Conservation (phyloP, 2,329 filamentous ascomycete genomes). For the Fusarium longipes region DNA sequence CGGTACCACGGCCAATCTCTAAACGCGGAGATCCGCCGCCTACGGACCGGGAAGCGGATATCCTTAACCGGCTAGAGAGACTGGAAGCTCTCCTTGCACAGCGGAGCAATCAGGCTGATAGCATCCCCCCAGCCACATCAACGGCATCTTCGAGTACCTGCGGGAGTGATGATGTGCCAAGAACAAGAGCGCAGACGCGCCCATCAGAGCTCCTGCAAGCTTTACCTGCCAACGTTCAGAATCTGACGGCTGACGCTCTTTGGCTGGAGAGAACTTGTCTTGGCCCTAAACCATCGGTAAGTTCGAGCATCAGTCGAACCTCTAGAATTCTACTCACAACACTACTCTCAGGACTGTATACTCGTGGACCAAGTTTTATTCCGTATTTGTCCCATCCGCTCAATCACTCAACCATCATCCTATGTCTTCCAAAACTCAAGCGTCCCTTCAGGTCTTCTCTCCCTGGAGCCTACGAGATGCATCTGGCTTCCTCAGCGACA, state of each 20-base stretch:
- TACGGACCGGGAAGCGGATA: conserved; percentile 29
- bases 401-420: conserved; percentile 49
- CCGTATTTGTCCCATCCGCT: conserved; percentile 49
- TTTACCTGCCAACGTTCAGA: conserved; percentile 49
- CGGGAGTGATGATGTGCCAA: conserved; percentile 1
- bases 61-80: conserved; percentile 43
- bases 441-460: conserved; percentile 35
- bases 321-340: neutral
- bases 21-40: conserved; percentile 11
- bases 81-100: conserved; percentile 44
- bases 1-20: conserved; percentile 23
- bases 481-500: conserved; percentile 51
- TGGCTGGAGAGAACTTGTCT: conserved; percentile 50
- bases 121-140: conserved; percentile 2
- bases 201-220: conserved; percentile 14
- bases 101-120: conserved; percentile 31
- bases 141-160: conserved; percentile 13
- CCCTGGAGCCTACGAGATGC: conserved; percentile 48
- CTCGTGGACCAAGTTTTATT: conserved; percentile 49
- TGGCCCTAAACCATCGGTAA: conserved; percentile 48
- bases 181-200: neutral
- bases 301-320: conserved; percentile 13
- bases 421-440: conserved; percentile 48
- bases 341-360: conserved; percentile 45
- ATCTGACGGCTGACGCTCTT: conserved; percentile 51